Evolutionary conservation across 257 asterid species (phyloP).

Genomic region (Solanum habrochaites): DNA sequence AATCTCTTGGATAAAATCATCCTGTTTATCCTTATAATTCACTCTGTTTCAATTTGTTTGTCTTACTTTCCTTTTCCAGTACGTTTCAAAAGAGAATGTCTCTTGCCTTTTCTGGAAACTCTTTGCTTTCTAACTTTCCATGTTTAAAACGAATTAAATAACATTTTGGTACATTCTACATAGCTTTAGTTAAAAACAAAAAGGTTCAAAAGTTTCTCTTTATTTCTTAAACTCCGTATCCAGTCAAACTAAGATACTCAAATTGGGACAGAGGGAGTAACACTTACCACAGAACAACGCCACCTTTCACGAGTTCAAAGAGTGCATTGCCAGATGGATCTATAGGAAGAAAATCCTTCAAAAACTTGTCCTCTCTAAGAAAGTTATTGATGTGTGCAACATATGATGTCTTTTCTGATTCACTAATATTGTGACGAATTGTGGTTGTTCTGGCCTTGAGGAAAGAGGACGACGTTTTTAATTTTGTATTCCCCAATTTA

Average conservation of each 20-base stretch:
- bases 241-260: neutral
- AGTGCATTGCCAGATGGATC: constrained; percentile 66
- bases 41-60: neutral
- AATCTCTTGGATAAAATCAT: neutral
- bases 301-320: constrained; percentile 81
- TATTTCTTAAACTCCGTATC: neutral
- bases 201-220: neutral
- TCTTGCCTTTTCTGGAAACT: neutral
- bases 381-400: constrained; percentile 71
- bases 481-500: constrained; percentile 23
- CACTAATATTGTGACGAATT: constrained; percentile 80
- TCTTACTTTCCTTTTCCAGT: neutral
- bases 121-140: neutral
- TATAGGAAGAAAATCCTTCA: constrained; percentile 74
- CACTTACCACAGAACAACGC: constrained; percentile 79
- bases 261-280: neutral
- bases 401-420: constrained; percentile 67
- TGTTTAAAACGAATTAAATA: neutral
- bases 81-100: neutral
- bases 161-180: neutral
- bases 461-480: constrained; percentile 55
- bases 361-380: constrained; percentile 56
- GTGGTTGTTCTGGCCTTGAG: constrained; percentile 80
- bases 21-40: neutral
- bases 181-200: neutral